Conservation (phyloP, 192 early-diverging fungal species). For the Gaertneriomyces sp. region DNA sequence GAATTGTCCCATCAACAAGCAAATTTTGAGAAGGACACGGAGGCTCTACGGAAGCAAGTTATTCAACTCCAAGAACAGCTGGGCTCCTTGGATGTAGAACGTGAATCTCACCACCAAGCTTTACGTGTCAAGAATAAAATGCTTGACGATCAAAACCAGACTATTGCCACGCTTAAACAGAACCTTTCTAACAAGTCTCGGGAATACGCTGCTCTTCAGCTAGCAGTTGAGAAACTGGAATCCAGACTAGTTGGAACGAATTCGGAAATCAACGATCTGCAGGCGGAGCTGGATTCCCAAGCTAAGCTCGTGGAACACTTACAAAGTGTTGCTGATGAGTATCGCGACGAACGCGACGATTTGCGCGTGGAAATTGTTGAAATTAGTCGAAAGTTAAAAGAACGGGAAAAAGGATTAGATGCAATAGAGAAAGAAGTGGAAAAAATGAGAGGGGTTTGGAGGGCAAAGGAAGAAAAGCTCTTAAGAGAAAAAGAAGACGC, state of each 20-base stretch:
- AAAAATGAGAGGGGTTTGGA: conserved; percentile 34
- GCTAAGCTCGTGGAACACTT: conserved; percentile 38
- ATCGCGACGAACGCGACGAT: conserved; percentile 39
- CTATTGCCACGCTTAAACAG: conserved; percentile 49
- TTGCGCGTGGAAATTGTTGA: conserved; percentile 40
- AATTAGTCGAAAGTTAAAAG: conserved; percentile 37
- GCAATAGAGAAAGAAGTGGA: conserved; percentile 51
- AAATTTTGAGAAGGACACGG: not conserved
- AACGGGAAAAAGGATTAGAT: conserved; percentile 54
- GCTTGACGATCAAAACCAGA: conserved; percentile 58
- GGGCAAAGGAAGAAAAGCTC: conserved; percentile 45
- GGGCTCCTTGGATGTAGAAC: not conserved
- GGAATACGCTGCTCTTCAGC: too few species aligned
- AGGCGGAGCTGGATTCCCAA: conserved; percentile 33
- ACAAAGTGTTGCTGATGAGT: conserved; percentile 38
- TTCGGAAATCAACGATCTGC: not conserved
- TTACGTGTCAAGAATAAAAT: conserved; percentile 53
- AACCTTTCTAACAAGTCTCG: conserved; percentile 51
- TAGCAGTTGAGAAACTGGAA: too few species aligned
- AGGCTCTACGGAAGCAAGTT: not conserved
- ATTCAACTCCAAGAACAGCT: not conserved
- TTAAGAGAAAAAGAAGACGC: conserved; percentile 31
- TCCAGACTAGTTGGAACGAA: too few species aligned
- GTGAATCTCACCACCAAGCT: conserved; percentile 8
- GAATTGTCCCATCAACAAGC: not conserved